These are phyloP conservation scores for Naganishia antarctica DNA, from an alignment of 768 basidiomycete genomes.

Conservation along the genomic window DNA sequence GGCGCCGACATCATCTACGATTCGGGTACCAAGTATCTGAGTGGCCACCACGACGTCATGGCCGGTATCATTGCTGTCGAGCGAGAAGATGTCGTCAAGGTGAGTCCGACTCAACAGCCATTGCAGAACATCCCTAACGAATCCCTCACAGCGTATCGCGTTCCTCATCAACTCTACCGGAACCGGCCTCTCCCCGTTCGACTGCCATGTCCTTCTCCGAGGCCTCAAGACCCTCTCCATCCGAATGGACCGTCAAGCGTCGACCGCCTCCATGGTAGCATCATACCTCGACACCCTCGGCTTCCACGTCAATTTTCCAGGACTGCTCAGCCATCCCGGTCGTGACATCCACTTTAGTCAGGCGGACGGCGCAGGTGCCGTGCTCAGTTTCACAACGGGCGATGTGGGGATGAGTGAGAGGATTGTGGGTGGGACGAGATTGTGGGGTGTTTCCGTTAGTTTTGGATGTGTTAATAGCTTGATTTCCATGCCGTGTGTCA, in stretches of 20 bases:
- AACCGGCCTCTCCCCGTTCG: constrained; percentile 89
- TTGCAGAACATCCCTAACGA: constrained; percentile 49
- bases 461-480: constrained; percentile 97
- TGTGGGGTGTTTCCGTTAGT: constrained; percentile 97
- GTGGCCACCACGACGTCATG: constrained; percentile 98
- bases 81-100: constrained; percentile 79
- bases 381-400: constrained; percentile 89
- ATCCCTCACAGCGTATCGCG: constrained; percentile 57
- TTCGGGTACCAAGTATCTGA: constrained; percentile 94
- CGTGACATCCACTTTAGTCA: constrained; percentile 84
- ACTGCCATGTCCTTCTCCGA: constrained; percentile 90
- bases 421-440: constrained; percentile 81
- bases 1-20: constrained; percentile 98
- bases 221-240: constrained; percentile 94
- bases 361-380: constrained; percentile 85
- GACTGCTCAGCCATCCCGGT: constrained; percentile 72
- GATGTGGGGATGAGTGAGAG: constrained; percentile 84
- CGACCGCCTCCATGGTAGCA: constrained; percentile 74
- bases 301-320: constrained; percentile 88
- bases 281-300: constrained; percentile 77
- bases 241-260: constrained; percentile 90
- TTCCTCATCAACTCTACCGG: constrained; percentile 91
- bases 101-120: constrained; percentile 46
- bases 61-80: constrained; percentile 91
- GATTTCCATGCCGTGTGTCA: constrained; percentile 98